These are phyloP conservation scores for Epichloe baconii DNA, from an alignment of 2,329 filamentous ascomycete species.

Conservation along the genomic window DNA sequence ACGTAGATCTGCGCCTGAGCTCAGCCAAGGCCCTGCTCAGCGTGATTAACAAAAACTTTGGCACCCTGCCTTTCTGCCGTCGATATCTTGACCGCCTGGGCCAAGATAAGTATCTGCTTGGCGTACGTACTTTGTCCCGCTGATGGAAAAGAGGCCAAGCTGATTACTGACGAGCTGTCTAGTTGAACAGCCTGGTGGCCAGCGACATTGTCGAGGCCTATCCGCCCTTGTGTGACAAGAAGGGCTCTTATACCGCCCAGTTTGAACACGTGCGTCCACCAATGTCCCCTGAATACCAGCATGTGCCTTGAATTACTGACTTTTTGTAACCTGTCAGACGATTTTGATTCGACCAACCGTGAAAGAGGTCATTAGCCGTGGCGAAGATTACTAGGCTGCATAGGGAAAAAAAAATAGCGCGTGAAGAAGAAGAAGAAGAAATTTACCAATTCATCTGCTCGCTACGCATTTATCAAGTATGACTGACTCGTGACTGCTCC, in stretches of 20 bases:
- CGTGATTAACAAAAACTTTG: conserved; percentile 93
- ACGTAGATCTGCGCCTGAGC: conserved; percentile 61
- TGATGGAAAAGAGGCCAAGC: neutral
- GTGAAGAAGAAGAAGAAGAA: conserved; percentile 7
- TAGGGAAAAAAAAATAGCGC: conserved; percentile 8
- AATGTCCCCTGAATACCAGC: no score
- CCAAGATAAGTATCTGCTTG: conserved; percentile 85
- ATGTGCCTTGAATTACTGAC: conserved; percentile 3
- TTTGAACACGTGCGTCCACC: conserved; percentile 73
- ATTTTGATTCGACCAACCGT: conserved; percentile 66
- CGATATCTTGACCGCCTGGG: conserved; percentile 87
- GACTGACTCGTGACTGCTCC: no score
- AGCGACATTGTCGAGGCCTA: conserved; percentile 82
- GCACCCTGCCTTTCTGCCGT: conserved; percentile 80
- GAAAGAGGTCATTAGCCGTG: conserved; percentile 78
- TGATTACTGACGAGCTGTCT: neutral
- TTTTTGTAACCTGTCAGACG: conserved; percentile 34
- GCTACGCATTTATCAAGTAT: no score
- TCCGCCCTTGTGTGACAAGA: conserved; percentile 78
- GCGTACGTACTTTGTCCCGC: conserved; percentile 40
- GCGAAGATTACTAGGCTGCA: conserved; percentile 59
- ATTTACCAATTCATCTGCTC: neutral
- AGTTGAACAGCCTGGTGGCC: conserved; percentile 77
- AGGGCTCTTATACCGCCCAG: conserved; percentile 89
- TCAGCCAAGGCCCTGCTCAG: conserved; percentile 78